Conservation (phyloP, 2,329 filamentous ascomycete genomes). For the Exophiala phaeomuriformis region DNA sequence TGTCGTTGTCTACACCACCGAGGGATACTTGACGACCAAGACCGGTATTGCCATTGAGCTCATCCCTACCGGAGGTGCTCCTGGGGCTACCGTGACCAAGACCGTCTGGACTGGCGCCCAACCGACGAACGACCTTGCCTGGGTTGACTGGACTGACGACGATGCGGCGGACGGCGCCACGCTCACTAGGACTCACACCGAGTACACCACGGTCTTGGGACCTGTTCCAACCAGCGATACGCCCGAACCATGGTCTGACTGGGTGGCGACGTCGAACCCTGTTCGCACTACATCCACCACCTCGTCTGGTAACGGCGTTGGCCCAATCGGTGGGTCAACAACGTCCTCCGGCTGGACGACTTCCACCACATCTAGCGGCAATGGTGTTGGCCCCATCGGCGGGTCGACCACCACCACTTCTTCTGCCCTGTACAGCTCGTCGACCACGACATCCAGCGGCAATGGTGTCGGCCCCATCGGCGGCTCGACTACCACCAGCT, state of each 20-base stretch:
- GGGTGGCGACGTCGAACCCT: not conserved
- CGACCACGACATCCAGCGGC: slow-evolving; percentile 1
- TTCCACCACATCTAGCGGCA: slow-evolving; percentile 2
- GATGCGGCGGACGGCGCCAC: slow-evolving; percentile 9
- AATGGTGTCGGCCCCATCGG: not conserved
- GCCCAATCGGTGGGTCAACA: slow-evolving; percentile 3
- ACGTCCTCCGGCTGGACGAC: slow-evolving; percentile 2
- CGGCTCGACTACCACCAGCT: not conserved
- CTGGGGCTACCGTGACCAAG: slow-evolving; percentile 8
- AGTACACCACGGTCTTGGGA: slow-evolving; percentile 9
- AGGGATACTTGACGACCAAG: slow-evolving; percentile 13
- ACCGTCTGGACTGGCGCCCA: slow-evolving; percentile 16
- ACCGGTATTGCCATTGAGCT: slow-evolving; percentile 16
- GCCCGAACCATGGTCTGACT: not conserved
- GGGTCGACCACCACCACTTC: not conserved
- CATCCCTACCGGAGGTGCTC: slow-evolving; percentile 4
- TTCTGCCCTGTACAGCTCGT: not conserved
- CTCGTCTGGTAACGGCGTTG: slow-evolving; percentile 17
- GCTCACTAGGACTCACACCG: slow-evolving; percentile 13
- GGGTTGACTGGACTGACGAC: slow-evolving; percentile 13
- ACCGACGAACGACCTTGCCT: slow-evolving; percentile 11
- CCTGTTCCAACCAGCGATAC: slow-evolving; percentile 5
- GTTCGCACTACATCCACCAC: slow-evolving; percentile 30
- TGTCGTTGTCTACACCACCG: slow-evolving; percentile 41
- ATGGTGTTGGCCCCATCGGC: slow-evolving; percentile 6